Evolutionary conservation across 2,329 filamentous ascomycete genomes (phyloP).

Genomic region (Dactylella cylindrospora): DNA sequence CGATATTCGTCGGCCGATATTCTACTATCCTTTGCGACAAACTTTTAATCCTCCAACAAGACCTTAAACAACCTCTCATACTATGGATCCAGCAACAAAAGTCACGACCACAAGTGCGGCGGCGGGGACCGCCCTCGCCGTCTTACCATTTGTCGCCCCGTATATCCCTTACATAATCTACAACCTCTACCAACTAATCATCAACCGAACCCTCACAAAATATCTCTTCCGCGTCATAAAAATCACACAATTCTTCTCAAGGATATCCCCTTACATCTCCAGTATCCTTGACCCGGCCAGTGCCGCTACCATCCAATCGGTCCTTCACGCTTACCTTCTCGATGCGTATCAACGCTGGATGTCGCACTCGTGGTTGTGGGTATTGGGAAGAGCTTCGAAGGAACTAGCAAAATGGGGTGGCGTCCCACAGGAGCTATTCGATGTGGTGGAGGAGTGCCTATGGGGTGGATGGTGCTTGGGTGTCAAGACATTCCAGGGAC

Average conservation of each 20-base stretch:
- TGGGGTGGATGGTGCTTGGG: slow-evolving; percentile 43
- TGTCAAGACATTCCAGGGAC: slow-evolving; percentile 30
- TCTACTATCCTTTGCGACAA: not conserved
- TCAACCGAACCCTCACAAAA: slow-evolving; percentile 37
- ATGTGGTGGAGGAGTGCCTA: slow-evolving; percentile 32
- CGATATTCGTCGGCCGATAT: not conserved
- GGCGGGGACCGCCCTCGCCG: slow-evolving; percentile 27
- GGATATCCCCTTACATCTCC: slow-evolving; percentile 30
- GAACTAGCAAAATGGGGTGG: slow-evolving; percentile 40
- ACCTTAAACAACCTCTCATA: not conserved
- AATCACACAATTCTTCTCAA: slow-evolving; percentile 39
- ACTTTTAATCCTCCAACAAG: not conserved
- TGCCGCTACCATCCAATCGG: slow-evolving; percentile 21
- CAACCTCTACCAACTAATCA: slow-evolving; percentile 33
- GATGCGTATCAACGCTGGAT: slow-evolving; percentile 40
- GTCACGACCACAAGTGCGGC: slow-evolving; percentile 31
- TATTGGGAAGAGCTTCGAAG: slow-evolving; percentile 29
- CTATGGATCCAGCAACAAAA: slow-evolving; percentile 32
- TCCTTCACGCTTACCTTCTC: slow-evolving; percentile 32
- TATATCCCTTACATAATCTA: slow-evolving; percentile 36
- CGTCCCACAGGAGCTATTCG: slow-evolving; percentile 35
- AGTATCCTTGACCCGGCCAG: slow-evolving; percentile 29
- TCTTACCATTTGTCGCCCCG: slow-evolving; percentile 36
- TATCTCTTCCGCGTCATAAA: slow-evolving; percentile 38
- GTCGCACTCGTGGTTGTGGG: slow-evolving; percentile 40